Evolutionary conservation across 345 rosid species (phyloP), one percentile per base, ranked within the genome.

Genomic region (Salix dunnii): DNA sequence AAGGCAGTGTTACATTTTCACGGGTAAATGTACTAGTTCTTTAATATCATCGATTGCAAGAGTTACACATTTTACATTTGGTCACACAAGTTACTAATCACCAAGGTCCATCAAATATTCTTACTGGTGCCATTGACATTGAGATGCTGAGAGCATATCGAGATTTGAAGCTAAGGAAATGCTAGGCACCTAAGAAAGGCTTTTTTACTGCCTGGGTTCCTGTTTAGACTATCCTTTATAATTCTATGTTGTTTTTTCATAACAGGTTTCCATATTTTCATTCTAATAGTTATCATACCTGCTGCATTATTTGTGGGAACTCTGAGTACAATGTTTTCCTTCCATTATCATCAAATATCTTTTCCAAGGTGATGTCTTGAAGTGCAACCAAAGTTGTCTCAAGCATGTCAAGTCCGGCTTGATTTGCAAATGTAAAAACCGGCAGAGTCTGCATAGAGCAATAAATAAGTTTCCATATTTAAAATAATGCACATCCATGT

Each of bases 271-370:
- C 49, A n/a, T 35, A 2, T 28, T 1, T 27, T 2, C 38, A 40
- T 36, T 75, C 21, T 30, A 28, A 23, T 10, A 40, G 31, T 14
- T 58, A 66, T 5, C 13, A 66, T 78, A 74, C 82, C 82, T 80
- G 82, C 70, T 80, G 82, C 79, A 75, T 80, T 80, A 80, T 80
- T 36, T 80, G 82, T 36, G 82, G 82, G 48, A 80, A 80, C 65
- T 80, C 82, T n/a, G 82, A 75, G 76, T 76, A 75, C 72, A 80
- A 71, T 6, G 68, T 75, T 66, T 80, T 80, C 78, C 79, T 70
- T 63, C 79, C 82, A 70, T 75, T 74, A 36, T 80, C 82, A 70
- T 80, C 82, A 55, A 80, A 80, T 69, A 80, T 75, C 65, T 80
- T 80, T 62, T 79, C 78, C 70, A 79, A 69, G 62, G 77, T 74